Evolutionary conservation across 352 stramenopile genomes (phyloP), one percentile per base, ranked within the genome.

Genomic region (Phytophthora multivora): DNA sequence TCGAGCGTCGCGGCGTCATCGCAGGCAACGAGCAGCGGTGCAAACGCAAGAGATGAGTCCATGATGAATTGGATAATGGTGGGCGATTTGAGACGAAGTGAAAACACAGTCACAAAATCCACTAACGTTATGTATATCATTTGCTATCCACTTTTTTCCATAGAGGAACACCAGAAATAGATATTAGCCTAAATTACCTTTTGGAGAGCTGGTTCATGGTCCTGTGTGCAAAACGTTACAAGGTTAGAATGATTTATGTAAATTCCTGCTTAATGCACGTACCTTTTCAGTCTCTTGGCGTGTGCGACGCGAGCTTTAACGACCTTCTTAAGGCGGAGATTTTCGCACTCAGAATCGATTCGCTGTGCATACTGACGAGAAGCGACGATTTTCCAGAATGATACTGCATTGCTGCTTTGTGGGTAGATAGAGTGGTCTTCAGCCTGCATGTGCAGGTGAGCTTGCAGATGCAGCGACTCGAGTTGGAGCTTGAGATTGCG

Each of bases 1-100:
- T 70, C 30, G 23, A 70, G 23, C 1, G 42, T 70, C 12, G 55
- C 61, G 7, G 19, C 13, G 54, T 70, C 54, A 40, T 69, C 61
- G 41, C 46, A 49, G 25, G 54, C 38, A 21, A 63, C 42, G 13
- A 70, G 55, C 2, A 70, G 30, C 10, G 61, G n/a, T 35, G 33
- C 2, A 18, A 28, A 36, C 13, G 10, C 1, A 3, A 4, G 45
- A 57, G 33, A 28, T 4, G 28, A 48, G 23, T 60, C 36, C 54
- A 61, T 65, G n/a, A 9, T 13, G 12, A 39, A 4, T 57, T 63
- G 16, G 43, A 38, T 57, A 46, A 47, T 46, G 31, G 21, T 23
- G 4, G 33, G 11, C n/a, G 47, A 57, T 18, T 64, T 30, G 15
- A 21, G 19, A 31, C 45, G 23, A 36, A 35, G 21, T 33, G 26